These are phyloP conservation scores for Halenospora varia DNA, from an alignment of 495 filamentous ascomycete genomes.

Conservation along the genomic window DNA sequence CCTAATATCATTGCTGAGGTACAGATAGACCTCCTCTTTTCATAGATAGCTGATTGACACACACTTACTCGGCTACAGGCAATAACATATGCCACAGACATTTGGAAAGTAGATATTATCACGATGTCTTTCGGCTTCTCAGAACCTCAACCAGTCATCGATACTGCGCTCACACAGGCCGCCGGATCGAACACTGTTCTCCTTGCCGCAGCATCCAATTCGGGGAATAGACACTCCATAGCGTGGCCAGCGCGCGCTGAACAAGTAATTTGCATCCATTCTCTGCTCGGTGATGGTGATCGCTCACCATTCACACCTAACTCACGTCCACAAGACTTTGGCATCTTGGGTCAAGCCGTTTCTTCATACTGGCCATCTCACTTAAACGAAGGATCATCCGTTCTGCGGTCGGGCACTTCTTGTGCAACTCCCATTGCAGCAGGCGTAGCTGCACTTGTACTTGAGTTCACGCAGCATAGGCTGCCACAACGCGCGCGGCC, in stretches of 20 bases:
- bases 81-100: background rate
- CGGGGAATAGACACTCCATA: background rate
- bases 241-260: background rate
- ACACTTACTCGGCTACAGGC: background rate
- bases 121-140: background rate
- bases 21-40: too few relatives aligned
- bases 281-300: background rate
- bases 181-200: background rate
- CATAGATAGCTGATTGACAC: too few relatives aligned
- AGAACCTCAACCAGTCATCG: background rate
- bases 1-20: too few relatives aligned
- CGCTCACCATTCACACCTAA: background rate
- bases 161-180: background rate
- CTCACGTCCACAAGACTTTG: background rate
- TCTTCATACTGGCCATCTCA: background rate
- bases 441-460: background rate
- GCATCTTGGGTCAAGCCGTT: background rate
- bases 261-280: background rate
- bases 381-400: background rate
- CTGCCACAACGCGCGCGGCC: too few relatives aligned
- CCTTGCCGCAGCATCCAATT: background rate
- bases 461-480: slow-evolving; percentile 4
- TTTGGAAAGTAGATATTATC: background rate
- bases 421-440: slow-evolving; percentile 9
- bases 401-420: background rate